A percentile compares a stretch with the other conserved stretches of the same genome.
Conservation (phyloP, 352 stramenopile species). For the Globisporangium paroecandrum region DNA sequence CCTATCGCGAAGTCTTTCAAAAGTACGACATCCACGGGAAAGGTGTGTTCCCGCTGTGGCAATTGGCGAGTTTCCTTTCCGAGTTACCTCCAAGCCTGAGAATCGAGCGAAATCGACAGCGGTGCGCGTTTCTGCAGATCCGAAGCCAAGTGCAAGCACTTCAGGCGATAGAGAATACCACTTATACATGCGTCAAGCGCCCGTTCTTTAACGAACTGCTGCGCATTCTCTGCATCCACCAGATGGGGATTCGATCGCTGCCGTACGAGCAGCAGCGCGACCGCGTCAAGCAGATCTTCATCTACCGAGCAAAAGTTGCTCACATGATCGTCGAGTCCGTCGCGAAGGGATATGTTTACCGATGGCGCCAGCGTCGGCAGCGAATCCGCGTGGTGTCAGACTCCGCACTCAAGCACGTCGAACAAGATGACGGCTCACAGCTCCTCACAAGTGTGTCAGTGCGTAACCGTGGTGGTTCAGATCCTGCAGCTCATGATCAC, state of each 20-base stretch:
- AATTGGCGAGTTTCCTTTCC: constrained; percentile 50
- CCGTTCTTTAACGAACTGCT: constrained; percentile 80
- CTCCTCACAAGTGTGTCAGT: not conserved
- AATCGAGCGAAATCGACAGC: constrained; percentile 37
- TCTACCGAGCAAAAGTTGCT: constrained; percentile 72
- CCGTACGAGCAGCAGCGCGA: constrained; percentile 80
- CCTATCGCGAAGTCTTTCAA: constrained; percentile 64
- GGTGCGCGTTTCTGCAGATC: constrained; percentile 62
- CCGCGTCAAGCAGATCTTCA: constrained; percentile 83
- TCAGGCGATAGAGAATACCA: constrained; percentile 20
- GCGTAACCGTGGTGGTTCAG: not conserved
- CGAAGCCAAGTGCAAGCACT: constrained; percentile 66
- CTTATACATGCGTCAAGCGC: constrained; percentile 30
- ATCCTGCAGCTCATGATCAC: not conserved
- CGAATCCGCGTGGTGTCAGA: not conserved
- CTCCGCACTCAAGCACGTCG: not conserved
- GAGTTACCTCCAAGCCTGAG: constrained; percentile 55
- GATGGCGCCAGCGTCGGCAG: constrained; percentile 20
- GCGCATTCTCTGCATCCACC: constrained; percentile 72
- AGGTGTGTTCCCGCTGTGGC: constrained; percentile 64
- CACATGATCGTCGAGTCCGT: constrained; percentile 73
- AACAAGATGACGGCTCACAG: not conserved
- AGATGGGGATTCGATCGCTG: constrained; percentile 73
- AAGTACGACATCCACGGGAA: constrained; percentile 53
- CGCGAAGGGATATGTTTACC: constrained; percentile 60